Evolutionary conservation across 1,139 yeast genomes (phyloP).

Genomic region (Yamadazyma friedrichii): DNA sequence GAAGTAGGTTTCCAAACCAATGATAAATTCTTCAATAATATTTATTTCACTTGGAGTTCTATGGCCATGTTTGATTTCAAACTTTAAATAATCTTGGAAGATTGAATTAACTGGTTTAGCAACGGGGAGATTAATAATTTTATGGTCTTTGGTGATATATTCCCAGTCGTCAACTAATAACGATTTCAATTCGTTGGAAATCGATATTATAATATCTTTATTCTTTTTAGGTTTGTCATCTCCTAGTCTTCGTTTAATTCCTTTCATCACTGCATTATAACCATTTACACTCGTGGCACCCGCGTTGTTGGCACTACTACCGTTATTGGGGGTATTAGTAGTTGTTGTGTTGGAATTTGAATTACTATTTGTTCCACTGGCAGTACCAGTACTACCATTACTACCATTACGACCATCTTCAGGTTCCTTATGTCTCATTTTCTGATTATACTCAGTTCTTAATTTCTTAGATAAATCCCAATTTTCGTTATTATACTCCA

Average conservation of each 20-base stretch:
- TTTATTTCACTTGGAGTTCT: conserved; percentile 37
- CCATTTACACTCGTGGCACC: neutral
- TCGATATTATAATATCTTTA: conserved; percentile 24
- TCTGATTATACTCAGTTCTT: conserved; percentile 43
- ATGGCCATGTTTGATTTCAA: conserved; percentile 24
- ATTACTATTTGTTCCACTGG: neutral
- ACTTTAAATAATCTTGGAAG: conserved; percentile 45
- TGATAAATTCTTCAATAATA: conserved; percentile 62
- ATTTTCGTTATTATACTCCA: conserved; percentile 71
- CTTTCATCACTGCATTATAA: conserved; percentile 7
- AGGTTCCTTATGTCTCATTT: conserved; percentile 14
- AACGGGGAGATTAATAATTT: conserved; percentile 63
- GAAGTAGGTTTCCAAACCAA: conserved; percentile 75
- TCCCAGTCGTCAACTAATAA: conserved; percentile 93
- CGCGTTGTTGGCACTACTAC: conserved; percentile 3
- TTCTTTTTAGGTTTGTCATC: conserved; percentile 12
- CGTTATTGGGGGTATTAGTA: neutral
- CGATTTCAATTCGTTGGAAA: conserved; percentile 68
- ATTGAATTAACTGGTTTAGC: conserved; percentile 50
- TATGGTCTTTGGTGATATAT: conserved; percentile 73
- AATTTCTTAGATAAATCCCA: conserved; percentile 65
- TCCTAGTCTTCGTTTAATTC: conserved; percentile 6
- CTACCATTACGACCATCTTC: neutral
- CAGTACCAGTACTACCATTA: neutral
- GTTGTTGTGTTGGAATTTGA: neutral